Evolutionary conservation across 2,329 filamentous ascomycete genomes (phyloP).

Genomic region (Aspergillaceae sp.): DNA sequence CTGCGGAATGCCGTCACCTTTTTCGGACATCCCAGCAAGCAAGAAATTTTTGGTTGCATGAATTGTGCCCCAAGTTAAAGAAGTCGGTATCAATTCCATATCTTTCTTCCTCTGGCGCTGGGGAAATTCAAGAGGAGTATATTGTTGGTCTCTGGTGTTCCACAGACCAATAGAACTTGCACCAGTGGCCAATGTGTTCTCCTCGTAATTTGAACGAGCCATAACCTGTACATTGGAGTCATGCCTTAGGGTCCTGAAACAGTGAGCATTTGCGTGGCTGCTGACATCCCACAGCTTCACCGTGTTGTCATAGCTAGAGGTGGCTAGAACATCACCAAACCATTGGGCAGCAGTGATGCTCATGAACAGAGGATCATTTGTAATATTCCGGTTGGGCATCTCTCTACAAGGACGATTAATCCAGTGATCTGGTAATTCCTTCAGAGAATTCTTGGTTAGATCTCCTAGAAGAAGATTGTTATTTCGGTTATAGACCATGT

Average conservation of each 20-base stretch:
- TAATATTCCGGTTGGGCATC: constrained; percentile 35
- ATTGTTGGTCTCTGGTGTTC: constrained; percentile 13
- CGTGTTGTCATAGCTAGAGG: constrained; percentile 47
- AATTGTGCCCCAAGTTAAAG: constrained; percentile 41
- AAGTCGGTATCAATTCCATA: constrained; percentile 36
- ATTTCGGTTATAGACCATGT: constrained; percentile 53
- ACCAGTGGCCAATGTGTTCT: constrained; percentile 42
- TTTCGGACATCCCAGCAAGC: constrained; percentile 48
- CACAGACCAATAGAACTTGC: constrained; percentile 31
- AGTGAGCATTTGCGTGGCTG: constrained; percentile 17
- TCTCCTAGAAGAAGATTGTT: constrained; percentile 51
- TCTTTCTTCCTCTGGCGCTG: constrained; percentile 17
- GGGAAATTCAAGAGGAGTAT: constrained; percentile 21
- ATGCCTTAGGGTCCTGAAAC: constrained; percentile 35
- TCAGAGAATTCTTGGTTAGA: constrained; percentile 31
- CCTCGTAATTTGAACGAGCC: constrained; percentile 33
- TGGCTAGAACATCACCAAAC: constrained; percentile 41
- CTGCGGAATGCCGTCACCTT: constrained; percentile 26
- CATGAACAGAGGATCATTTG: constrained; percentile 47
- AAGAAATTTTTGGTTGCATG: constrained; percentile 35
- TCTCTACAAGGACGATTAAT: constrained; percentile 33
- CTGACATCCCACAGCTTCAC: constrained; percentile 49
- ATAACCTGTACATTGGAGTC: constrained; percentile 45
- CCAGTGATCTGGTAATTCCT: constrained; percentile 48
- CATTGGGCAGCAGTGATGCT: constrained; percentile 50